Percentiles rank a stretch among this genome's conserved stretches.
These are phyloP conservation scores for Seiridium unicorne DNA, from an alignment of 2,329 filamentous ascomycete genomes.

Conservation along the genomic window DNA sequence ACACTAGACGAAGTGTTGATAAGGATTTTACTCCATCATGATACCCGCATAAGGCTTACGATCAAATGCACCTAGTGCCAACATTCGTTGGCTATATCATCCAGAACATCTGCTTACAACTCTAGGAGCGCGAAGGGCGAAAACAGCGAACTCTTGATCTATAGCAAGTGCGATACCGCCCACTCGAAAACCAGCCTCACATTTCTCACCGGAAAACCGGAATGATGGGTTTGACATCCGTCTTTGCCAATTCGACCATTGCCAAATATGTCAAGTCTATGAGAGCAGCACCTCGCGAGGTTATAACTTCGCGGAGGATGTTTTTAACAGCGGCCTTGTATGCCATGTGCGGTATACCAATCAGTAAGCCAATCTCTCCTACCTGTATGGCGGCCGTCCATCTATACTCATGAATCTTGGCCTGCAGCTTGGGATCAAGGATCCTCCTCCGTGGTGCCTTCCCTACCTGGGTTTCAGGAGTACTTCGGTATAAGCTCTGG, in stretches of 20 bases:
- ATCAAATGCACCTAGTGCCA: too few relatives aligned
- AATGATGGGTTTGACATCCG: slow-evolving; percentile 1
- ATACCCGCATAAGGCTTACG: too few relatives aligned
- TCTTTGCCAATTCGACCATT: slow-evolving; percentile 10
- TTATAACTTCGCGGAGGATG: slow-evolving; percentile 15
- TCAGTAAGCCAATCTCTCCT: slow-evolving; percentile 5
- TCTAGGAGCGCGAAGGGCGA: too few relatives aligned
- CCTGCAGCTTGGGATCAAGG: slow-evolving; percentile 31
- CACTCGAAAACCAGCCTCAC: not conserved
- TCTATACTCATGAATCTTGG: not conserved
- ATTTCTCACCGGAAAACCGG: not conserved
- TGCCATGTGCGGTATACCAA: slow-evolving; percentile 16
- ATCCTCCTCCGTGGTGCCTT: slow-evolving; percentile 26
- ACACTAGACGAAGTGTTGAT: too few relatives aligned
- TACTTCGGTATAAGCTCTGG: slow-evolving; percentile 30
- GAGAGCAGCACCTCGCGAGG: slow-evolving; percentile 13
- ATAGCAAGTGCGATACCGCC: too few relatives aligned
- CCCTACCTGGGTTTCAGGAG: slow-evolving; percentile 32
- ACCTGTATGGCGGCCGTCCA: not conserved
- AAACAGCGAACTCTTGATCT: too few relatives aligned
- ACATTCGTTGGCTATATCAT: too few relatives aligned
- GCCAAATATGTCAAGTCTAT: slow-evolving; percentile 14
- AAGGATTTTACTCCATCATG: too few relatives aligned
- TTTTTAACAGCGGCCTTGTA: slow-evolving; percentile 16
- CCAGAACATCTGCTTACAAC: too few relatives aligned